phyloP scores from a whole-genome alignment of 164 flowering plant species.

The Chloranthus sessilifolius region DNA sequence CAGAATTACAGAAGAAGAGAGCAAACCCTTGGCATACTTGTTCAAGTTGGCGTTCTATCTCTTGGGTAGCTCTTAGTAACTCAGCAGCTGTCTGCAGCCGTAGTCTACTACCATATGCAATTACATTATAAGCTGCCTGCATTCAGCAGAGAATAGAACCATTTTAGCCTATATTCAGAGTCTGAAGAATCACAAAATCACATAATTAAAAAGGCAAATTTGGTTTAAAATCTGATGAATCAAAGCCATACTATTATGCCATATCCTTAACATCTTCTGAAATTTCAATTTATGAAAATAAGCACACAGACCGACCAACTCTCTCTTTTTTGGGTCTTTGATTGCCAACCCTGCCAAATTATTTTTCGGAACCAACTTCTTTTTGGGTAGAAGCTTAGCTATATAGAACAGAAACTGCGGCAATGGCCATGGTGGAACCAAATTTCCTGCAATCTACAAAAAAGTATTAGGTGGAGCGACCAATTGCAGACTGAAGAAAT shows the following conservation, averaged over 20 bases:
- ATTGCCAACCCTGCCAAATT: constrained; percentile 83
- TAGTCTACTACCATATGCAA: constrained; percentile 82
- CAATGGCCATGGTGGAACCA: constrained; percentile 70
- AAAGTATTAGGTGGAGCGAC: constrained; percentile 4
- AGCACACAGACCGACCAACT: constrained; percentile 36
- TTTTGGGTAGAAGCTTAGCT: constrained; percentile 67
- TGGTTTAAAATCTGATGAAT: too few species aligned
- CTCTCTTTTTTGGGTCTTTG: constrained; percentile 61
- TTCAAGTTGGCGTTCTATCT: constrained; percentile 56
- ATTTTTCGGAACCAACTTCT: constrained; percentile 78
- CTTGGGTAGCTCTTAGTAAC: constrained; percentile 67
- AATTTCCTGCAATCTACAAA: constrained; percentile 84
- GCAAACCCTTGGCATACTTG: constrained; percentile 39
- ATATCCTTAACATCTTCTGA: neutral
- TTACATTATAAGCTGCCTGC: constrained; percentile 72
- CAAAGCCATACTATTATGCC: too few species aligned
- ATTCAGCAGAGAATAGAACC: constrained; percentile 7
- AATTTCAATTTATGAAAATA: neutral
- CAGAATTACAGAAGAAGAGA: neutral
- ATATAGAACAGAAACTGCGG: constrained; percentile 58
- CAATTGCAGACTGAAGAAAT: neutral
- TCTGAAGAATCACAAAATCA: too few species aligned
- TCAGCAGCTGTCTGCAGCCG: constrained; percentile 79
- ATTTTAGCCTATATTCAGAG: too few species aligned
- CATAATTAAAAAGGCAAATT: too few species aligned